Base-by-base conservation (phyloP, 108 stramenopile species). In the Cyclotella choctawhatcheeana region DNA sequence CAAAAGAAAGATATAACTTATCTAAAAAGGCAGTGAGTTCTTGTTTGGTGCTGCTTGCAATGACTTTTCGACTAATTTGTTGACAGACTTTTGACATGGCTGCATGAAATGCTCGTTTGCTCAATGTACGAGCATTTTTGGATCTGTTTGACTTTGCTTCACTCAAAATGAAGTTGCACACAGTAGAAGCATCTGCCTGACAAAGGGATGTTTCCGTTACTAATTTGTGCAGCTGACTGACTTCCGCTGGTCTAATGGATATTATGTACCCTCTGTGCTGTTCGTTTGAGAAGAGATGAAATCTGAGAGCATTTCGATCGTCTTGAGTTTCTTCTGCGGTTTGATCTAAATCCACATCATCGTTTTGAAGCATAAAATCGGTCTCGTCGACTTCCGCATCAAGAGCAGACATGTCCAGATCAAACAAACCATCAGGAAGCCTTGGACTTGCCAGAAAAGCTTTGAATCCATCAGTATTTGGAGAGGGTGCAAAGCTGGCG, bases 1-100 rank as follows among this genome's bases (percentile, higher is more conserved):
- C 95, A 82, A 95, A 97, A 40, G 89, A 75, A 55, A 71, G 63
- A 48, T 93, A 97, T 17, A 97, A 83, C 21, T 81, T 81, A 20
- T 77, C 82, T 25, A 93, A 81, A 43, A 96, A 75, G 12, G 72
- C 74, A 7, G 85, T 84, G 17, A 94, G 69, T 45, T 65, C 75
- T 26, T 77, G 71, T 50, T 89, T 73, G 3, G 86, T 86, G 13
- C 53, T 60, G 33, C 35, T 61, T 2, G 77, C 64, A 24, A 67
- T 26, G 34, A 62, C 26, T 21, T 14, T 71, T 30, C 40, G 54
- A 8, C 21, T 59, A 21, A 71, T 61, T 22, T 71, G 66, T 59
- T 51, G 55, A 48, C 69, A 77, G 21, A 77, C 76, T 55, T 70
- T 73, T 34, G 78, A 64, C 77, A 97, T 91, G 37, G 92, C 92